Conservation (phyloP, 1,284 basidiomycete species). For the Porogramme epimiltina region DNA sequence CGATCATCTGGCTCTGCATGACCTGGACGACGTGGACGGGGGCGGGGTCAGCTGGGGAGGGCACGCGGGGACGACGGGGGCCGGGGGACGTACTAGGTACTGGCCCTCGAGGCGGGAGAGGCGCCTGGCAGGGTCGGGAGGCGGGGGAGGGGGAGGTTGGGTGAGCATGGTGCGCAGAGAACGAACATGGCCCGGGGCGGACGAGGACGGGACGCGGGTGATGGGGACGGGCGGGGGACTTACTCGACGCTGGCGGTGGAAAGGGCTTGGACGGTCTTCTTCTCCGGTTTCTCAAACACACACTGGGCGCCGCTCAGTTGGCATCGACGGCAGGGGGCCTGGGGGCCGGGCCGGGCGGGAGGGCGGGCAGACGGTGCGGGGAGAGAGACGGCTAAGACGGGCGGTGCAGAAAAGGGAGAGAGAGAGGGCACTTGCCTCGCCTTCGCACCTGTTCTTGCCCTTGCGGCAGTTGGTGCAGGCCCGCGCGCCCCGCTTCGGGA, state of each 20-base stretch:
- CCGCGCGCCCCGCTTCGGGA: slow-evolving; percentile 78
- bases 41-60: not conserved
- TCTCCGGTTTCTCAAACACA: slow-evolving; percentile 92
- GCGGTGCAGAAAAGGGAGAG: slow-evolving; percentile 29
- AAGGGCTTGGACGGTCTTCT: slow-evolving; percentile 65
- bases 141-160: slow-evolving; percentile 18
- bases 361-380: slow-evolving; percentile 45
- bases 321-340: slow-evolving; percentile 90
- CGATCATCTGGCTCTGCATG: slow-evolving; percentile 90
- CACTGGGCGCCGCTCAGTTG: slow-evolving; percentile 82
- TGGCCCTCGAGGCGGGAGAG: slow-evolving; percentile 82
- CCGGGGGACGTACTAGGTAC: slow-evolving; percentile 61
- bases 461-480: slow-evolving; percentile 84
- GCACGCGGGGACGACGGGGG: slow-evolving; percentile 2
- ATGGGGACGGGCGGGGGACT: slow-evolving; percentile 32
- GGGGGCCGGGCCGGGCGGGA: slow-evolving; percentile 62
- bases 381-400: slow-evolving; percentile 29
- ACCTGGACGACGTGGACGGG: slow-evolving; percentile 48
- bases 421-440: slow-evolving; percentile 56
- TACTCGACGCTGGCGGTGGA: slow-evolving; percentile 74
- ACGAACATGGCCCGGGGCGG: slow-evolving; percentile 24
- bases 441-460: slow-evolving; percentile 93
- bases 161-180: slow-evolving; percentile 10
- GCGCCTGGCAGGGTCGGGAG: slow-evolving; percentile 49
- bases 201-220: not conserved